phyloP scores from a whole-genome alignment of 2,329 filamentous ascomycete species.

The Dothideomycetes sp. region DNA sequence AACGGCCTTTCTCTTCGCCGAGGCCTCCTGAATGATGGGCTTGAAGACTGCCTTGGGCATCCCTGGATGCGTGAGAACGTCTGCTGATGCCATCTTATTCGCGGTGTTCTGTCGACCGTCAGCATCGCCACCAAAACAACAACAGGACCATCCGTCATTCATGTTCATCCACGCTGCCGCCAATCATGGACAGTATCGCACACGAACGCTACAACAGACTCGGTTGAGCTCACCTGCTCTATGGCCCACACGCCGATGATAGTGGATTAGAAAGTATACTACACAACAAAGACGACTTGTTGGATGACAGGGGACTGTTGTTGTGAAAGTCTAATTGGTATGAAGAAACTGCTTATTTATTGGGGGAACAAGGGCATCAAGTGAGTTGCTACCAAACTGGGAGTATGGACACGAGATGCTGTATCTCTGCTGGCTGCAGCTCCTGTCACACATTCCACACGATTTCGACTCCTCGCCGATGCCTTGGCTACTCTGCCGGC shows the following conservation, averaged over 20 bases:
- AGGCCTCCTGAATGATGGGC: slow-evolving; percentile 21
- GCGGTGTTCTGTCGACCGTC: background rate
- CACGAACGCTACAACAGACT: too few relatives aligned
- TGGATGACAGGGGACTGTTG: background rate
- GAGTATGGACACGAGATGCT: slow-evolving; percentile 8
- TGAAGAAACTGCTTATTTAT: background rate
- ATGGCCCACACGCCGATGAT: too few relatives aligned
- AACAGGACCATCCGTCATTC: too few relatives aligned
- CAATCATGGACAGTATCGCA: too few relatives aligned
- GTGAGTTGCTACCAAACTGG: slow-evolving; percentile 10
- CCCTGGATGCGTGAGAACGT: slow-evolving; percentile 19
- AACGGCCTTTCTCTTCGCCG: slow-evolving; percentile 11
- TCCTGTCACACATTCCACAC: too few relatives aligned
- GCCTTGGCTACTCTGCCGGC: background rate
- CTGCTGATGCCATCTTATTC: slow-evolving; percentile 15
- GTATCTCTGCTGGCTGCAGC: background rate
- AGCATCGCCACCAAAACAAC: background rate
- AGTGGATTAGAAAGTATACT: too few relatives aligned
- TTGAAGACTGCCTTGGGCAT: slow-evolving; percentile 21
- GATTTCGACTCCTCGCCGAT: background rate
- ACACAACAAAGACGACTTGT: too few relatives aligned
- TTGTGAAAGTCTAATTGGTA: background rate
- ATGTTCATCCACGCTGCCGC: too few relatives aligned
- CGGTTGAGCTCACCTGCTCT: too few relatives aligned
- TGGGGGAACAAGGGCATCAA: background rate